Conservation (phyloP, 2,329 filamentous ascomycete species). For the Pleomassaria siparia region DNA sequence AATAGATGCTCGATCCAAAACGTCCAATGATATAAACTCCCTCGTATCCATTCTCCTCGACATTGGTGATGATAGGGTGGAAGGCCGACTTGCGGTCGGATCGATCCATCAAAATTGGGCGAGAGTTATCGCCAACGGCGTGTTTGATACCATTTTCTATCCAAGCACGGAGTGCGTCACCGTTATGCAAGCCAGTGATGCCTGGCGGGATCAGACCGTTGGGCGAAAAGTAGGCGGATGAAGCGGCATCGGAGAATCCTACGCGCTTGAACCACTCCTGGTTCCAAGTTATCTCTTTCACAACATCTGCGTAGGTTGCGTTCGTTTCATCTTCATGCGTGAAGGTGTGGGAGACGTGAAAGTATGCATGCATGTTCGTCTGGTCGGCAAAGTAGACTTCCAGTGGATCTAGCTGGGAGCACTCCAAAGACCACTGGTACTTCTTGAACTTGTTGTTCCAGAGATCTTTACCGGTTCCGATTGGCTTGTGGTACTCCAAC, state of each 20-base stretch:
- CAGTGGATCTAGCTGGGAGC: conserved; percentile 51
- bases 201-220: conserved; percentile 61
- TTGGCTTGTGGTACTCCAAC: conserved; percentile 46
- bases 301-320: conserved; percentile 58
- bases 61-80: conserved; percentile 56
- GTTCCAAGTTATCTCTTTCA: conserved; percentile 61
- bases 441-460: conserved; percentile 40
- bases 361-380: conserved; percentile 54
- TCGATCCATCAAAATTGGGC: conserved; percentile 53
- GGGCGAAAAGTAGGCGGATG: conserved; percentile 50
- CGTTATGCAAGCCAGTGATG: conserved; percentile 64
- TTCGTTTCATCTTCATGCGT: conserved; percentile 58
- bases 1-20: conserved; percentile 62
- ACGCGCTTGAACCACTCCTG: conserved; percentile 57
- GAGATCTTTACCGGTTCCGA: conserved; percentile 35
- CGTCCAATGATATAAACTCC: conserved; percentile 59
- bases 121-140: conserved; percentile 63
- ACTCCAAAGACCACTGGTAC: conserved; percentile 51
- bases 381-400: conserved; percentile 53
- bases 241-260: conserved; percentile 47
- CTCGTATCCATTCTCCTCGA: conserved; percentile 53
- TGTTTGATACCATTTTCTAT: conserved; percentile 57
- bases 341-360: conserved; percentile 48
- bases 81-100: conserved; percentile 35
- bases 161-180: conserved; percentile 60